Evolutionary conservation across 345 rosid species (phyloP).

Genomic region (Conringia planisiliqua): DNA sequence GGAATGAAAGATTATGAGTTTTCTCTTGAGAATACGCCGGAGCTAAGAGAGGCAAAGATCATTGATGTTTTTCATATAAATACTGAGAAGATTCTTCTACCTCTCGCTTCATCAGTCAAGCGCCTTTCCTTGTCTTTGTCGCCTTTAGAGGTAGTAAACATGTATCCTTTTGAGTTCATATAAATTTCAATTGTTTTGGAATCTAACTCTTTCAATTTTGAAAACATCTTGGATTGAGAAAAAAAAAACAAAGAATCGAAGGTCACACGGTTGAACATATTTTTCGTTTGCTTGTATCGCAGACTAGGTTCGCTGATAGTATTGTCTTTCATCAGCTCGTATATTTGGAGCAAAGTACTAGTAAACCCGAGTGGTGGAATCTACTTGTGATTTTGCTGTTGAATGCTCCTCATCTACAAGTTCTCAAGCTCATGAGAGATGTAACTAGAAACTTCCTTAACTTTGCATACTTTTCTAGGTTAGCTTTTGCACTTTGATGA

Average conservation of each 20-base stretch:
- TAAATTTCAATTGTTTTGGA: neutral
- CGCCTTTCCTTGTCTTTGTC: conserved; percentile 15
- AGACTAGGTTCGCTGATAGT: neutral
- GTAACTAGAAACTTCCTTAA: neutral
- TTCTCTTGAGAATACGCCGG: conserved; percentile 11
- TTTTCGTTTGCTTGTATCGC: neutral
- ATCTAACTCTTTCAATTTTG: neutral
- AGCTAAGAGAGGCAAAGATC: conserved; percentile 10
- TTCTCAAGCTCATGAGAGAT: conserved; percentile 6
- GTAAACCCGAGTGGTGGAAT: conserved; percentile 4
- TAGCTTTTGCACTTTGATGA: neutral
- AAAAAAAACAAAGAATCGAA: neutral
- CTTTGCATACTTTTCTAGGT: neutral
- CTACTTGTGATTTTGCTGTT: conserved; percentile 2
- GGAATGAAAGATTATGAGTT: conserved; percentile 9
- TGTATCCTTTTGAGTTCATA: neutral
- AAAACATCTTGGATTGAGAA: neutral
- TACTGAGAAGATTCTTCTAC: conserved; percentile 1
- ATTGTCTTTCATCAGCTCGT: neutral
- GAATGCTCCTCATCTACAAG: conserved; percentile 6
- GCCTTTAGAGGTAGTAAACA: conserved; percentile 2
- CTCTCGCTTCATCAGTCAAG: conserved; percentile 15
- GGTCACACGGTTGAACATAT: neutral
- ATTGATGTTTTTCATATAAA: neutral
- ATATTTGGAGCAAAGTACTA: conserved; percentile 11